phyloP scores from a whole-genome alignment of 1,139 yeast genomes.

The Pneumocystis carinii region DNA sequence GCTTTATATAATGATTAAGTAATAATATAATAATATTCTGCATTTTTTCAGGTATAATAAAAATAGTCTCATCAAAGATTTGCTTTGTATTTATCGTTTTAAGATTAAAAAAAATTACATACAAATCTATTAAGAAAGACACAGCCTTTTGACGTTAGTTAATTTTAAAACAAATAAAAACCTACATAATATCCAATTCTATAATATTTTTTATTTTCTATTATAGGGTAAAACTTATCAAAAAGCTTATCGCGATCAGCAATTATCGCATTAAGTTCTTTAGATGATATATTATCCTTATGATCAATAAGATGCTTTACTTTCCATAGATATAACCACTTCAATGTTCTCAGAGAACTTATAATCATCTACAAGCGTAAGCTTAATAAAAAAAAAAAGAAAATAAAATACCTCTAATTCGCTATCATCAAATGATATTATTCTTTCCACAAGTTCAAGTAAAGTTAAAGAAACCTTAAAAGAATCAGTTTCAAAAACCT shows the following conservation, averaged over 20 bases:
- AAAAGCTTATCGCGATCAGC: not conserved
- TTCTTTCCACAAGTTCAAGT: not conserved
- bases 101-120: not conserved
- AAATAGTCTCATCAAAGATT: not conserved
- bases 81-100: not conserved
- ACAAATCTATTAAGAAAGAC: not conserved
- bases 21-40: not conserved
- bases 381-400: not conserved
- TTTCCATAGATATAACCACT: not conserved
- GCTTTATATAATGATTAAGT: slow-evolving; percentile 1
- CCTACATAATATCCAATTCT: not conserved
- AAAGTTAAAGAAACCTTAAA: slow-evolving; percentile 5
- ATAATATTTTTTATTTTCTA: not conserved
- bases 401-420: not conserved
- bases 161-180: not conserved
- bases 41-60: not conserved
- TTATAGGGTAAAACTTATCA: not conserved
- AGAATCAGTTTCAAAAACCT: slow-evolving; percentile 6
- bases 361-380: not conserved
- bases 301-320: not conserved
- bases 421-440: not conserved
- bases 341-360: not conserved
- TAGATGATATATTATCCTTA: not conserved
- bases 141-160: not conserved
- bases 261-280: not conserved